Percentiles rank a stretch among this genome's conserved stretches.
phyloP scores from a whole-genome alignment of 495 filamentous ascomycete species.

The Jackrogersella multiformis region DNA sequence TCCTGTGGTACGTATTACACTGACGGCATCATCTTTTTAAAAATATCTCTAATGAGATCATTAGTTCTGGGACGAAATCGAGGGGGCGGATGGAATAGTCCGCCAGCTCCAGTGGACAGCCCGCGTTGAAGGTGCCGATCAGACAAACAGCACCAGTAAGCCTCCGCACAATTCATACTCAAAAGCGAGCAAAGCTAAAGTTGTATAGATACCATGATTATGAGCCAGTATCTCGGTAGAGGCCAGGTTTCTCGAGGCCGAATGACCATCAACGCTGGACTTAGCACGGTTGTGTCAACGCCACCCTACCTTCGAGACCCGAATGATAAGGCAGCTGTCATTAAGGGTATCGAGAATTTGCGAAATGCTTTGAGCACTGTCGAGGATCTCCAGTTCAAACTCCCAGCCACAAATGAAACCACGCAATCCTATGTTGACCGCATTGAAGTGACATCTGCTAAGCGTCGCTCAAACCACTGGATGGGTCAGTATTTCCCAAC shows the following conservation, averaged over 20 bases:
- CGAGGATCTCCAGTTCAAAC: slow-evolving; percentile 61
- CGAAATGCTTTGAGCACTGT: slow-evolving; percentile 61
- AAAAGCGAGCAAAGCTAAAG: slow-evolving; percentile 26
- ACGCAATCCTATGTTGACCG: slow-evolving; percentile 63
- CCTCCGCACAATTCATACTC: not conserved
- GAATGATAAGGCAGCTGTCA: slow-evolving; percentile 62
- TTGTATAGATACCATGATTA: slow-evolving; percentile 61
- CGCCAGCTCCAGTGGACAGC: slow-evolving; percentile 73
- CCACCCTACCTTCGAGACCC: slow-evolving; percentile 64
- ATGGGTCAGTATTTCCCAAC: slow-evolving; percentile 51
- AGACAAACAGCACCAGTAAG: slow-evolving; percentile 55
- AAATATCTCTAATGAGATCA: slow-evolving; percentile 20
- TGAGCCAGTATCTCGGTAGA: slow-evolving; percentile 72
- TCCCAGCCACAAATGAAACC: slow-evolving; percentile 61
- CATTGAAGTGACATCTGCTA: slow-evolving; percentile 61
- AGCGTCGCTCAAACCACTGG: slow-evolving; percentile 76
- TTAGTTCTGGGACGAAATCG: slow-evolving; percentile 66
- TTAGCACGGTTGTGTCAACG: slow-evolving; percentile 64
- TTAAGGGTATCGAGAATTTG: slow-evolving; percentile 67
- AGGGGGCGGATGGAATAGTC: slow-evolving; percentile 68
- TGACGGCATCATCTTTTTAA: not conserved
- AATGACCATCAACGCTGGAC: slow-evolving; percentile 64
- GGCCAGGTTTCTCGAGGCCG: slow-evolving; percentile 70
- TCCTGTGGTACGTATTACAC: slow-evolving; percentile 57
- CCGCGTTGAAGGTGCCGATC: slow-evolving; percentile 65